Conservation (phyloP, 202 grass and related monocot genomes). For the Zizania palustris region DNA sequence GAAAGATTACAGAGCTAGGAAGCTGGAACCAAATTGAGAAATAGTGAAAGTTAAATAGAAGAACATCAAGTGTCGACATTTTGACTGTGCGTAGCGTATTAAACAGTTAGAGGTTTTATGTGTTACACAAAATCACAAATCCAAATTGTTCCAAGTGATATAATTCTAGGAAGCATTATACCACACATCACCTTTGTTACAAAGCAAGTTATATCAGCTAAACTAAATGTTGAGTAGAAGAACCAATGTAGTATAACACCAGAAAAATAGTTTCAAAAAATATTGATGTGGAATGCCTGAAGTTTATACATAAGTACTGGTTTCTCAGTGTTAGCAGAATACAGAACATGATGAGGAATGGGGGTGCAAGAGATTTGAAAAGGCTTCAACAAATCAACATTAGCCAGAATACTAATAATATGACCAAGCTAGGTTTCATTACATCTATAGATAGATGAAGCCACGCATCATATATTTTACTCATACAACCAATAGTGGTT, state of each 20-base stretch:
- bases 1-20: neutral
- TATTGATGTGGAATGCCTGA: conserved; percentile 5
- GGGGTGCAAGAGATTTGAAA: neutral
- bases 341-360: conserved; percentile 19
- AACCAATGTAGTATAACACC: neutral
- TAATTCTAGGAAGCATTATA: neutral
- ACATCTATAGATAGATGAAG: conserved; percentile 12
- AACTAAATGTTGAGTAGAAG: neutral
- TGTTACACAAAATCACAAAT: neutral
- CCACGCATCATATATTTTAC: neutral
- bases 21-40: conserved; percentile 26
- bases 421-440: neutral
- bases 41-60: neutral
- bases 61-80: neutral
- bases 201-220: neutral
- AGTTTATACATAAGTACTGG: neutral
- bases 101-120: conserved; percentile 16
- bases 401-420: neutral
- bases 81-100: neutral
- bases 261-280: conserved; percentile 1
- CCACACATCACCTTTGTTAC: neutral
- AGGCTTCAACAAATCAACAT: neutral
- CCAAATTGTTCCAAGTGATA: neutral
- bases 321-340: neutral
- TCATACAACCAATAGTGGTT: neutral